phyloP scores from a whole-genome alignment of 148 eudicot genomes.

The Vaccinium myrtillus region DNA sequence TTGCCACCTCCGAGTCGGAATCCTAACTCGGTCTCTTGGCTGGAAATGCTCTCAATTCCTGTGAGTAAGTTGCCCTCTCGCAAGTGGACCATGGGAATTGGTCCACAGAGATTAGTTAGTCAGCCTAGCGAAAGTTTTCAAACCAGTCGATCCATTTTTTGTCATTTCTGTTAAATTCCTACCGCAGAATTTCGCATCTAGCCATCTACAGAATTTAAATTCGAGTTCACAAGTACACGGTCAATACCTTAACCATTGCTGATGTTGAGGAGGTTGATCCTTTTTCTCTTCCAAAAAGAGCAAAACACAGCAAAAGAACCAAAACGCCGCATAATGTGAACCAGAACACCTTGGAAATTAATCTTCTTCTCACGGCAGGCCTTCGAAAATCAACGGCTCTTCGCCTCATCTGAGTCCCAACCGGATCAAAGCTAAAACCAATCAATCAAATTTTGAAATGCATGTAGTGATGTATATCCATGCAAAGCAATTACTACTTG shows the following conservation, averaged over 20 bases:
- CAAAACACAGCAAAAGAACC: background rate
- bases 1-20: too few relatives aligned
- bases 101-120: too few relatives aligned
- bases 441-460: background rate
- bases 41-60: too few relatives aligned
- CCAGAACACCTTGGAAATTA: background rate
- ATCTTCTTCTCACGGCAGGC: slow-evolving; percentile 2
- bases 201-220: background rate
- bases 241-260: background rate
- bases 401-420: slow-evolving; percentile 6
- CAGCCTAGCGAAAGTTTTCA: background rate
- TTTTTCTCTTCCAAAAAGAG: background rate
- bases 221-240: background rate
- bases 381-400: slow-evolving; percentile 9
- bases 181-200: too few relatives aligned
- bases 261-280: background rate
- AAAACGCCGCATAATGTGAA: background rate
- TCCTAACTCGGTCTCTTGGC: too few relatives aligned
- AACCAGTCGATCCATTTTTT: too few relatives aligned
- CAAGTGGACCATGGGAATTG: too few relatives aligned
- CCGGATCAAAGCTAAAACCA: background rate
- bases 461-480: background rate
- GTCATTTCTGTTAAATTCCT: too few relatives aligned
- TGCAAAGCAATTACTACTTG: background rate
- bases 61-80: too few relatives aligned